phyloP scores from a whole-genome alignment of 257 asterid species.

The Solanum chaucha region DNA sequence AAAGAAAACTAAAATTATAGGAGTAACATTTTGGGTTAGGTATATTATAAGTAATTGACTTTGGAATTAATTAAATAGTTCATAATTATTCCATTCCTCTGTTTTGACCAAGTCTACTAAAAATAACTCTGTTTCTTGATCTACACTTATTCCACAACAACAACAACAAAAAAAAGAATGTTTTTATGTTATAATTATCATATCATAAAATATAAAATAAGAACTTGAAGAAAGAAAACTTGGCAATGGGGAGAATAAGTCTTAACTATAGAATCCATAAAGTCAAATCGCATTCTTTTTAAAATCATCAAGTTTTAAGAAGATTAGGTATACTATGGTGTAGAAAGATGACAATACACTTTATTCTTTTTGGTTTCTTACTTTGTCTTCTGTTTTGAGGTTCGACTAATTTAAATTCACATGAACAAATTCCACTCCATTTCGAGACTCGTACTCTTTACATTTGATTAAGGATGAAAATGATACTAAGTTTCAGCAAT shows the following conservation, averaged over 20 bases:
- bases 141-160: background rate
- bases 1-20: background rate
- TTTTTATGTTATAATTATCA: background rate
- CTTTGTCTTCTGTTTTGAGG: rapidly evolving
- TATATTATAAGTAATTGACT: background rate
- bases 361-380: background rate
- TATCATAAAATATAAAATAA: background rate
- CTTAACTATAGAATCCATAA: background rate
- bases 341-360: background rate
- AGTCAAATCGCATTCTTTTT: background rate
- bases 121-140: background rate
- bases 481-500: background rate
- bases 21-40: background rate
- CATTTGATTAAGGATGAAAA: background rate
- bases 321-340: background rate
- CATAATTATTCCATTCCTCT: background rate
- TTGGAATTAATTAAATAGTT: background rate
- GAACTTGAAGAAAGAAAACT: background rate
- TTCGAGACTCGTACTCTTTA: background rate
- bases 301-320: background rate
- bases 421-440: background rate
- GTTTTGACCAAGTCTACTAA: background rate
- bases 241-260: background rate
- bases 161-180: background rate
- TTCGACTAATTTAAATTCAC: background rate